phyloP scores from a whole-genome alignment of 2,329 filamentous ascomycete species.

The Penicillium brasilianum region DNA sequence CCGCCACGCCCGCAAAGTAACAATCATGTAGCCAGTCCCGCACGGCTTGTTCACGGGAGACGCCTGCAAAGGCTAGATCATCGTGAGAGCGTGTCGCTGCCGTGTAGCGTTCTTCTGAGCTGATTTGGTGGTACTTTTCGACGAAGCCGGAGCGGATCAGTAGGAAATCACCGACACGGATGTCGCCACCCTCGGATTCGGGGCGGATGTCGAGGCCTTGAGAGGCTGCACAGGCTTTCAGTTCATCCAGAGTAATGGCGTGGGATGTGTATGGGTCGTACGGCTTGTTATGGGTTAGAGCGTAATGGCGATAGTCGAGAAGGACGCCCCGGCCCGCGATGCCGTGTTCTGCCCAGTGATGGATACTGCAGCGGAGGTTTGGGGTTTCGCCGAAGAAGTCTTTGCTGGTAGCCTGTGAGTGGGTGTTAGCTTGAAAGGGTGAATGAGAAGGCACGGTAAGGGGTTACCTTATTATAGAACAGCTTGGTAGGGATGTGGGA shows the following conservation, averaged over 20 bases:
- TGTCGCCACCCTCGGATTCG: slow-evolving; percentile 58
- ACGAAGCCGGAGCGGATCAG: slow-evolving; percentile 68
- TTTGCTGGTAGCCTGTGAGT: slow-evolving; percentile 37
- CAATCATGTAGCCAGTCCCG: slow-evolving; percentile 71
- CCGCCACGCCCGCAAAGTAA: slow-evolving; percentile 69
- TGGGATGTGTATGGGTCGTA: slow-evolving; percentile 60
- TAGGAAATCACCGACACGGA: slow-evolving; percentile 67
- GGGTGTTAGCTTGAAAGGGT: neutral
- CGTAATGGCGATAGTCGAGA: slow-evolving; percentile 53
- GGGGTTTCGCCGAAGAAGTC: slow-evolving; percentile 42
- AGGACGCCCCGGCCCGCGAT: slow-evolving; percentile 51
- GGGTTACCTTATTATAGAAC: slow-evolving; percentile 49
- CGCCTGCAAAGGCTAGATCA: slow-evolving; percentile 53
- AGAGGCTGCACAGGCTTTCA: slow-evolving; percentile 63
- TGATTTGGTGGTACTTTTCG: slow-evolving; percentile 60
- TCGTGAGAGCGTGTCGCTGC: slow-evolving; percentile 44
- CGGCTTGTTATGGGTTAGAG: slow-evolving; percentile 55
- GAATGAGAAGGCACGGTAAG: neutral
- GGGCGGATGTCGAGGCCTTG: slow-evolving; percentile 68
- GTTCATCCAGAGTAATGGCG: slow-evolving; percentile 59
- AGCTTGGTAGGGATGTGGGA: slow-evolving; percentile 43
- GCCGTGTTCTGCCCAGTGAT: slow-evolving; percentile 50
- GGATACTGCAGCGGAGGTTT: slow-evolving; percentile 49
- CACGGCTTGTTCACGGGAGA: slow-evolving; percentile 61
- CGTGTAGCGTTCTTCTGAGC: slow-evolving; percentile 37